Evolutionary conservation across 305 asterid species (phyloP), one percentile per base, ranked within the genome.

Genomic region (Solanum aculeatissimum): DNA sequence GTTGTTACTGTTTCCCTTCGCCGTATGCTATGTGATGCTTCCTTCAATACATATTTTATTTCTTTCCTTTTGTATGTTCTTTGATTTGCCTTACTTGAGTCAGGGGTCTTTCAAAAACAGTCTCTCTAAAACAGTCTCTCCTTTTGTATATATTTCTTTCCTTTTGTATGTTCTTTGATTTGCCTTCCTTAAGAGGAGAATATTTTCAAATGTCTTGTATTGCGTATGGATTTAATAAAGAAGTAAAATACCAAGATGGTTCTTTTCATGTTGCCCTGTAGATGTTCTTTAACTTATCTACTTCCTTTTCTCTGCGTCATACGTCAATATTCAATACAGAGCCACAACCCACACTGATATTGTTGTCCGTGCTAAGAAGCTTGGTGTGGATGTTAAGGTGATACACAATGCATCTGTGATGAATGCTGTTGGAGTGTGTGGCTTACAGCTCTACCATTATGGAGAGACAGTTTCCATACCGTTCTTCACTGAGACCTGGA

Each of bases 291-390:
- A 65, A 51, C n/a, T 51, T 77, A 29, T 51, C 82, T 29, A 27
- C 65, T 77, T 47, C 82, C 62, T 81, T 49, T 47, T 79, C 18
- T 40, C 71, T 32, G 42, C 3, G 13, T 78, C 35, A 15, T 21
- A 69, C 86, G 62, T 13, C 85, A n/a, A 2, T 19, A 9, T 77
- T 85, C 84, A 57, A 70, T 85, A 63, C 93, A 95, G 98, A 87
- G 98, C 99, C 66, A 97, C 99, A 2, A 95, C 99, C 19, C 99
- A 95, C 86, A 90, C 93, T 4, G 98, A 95, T 91, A 94, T 97
- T 68, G 97, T 97, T 84, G 98, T 94, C 25, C 91, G 98, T 83
- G 98, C 98, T 1, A 95, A 92, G 91, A 94, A 93, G 83, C 65
- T 93, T 86, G 95, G 92, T 2, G 95, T 97, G 80, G 95, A 87